A percentile compares a stretch with the other conserved stretches of the same genome.
Evolutionary conservation across 768 basidiomycete genomes (phyloP).

Genomic region (Kwoniella sp.): DNA sequence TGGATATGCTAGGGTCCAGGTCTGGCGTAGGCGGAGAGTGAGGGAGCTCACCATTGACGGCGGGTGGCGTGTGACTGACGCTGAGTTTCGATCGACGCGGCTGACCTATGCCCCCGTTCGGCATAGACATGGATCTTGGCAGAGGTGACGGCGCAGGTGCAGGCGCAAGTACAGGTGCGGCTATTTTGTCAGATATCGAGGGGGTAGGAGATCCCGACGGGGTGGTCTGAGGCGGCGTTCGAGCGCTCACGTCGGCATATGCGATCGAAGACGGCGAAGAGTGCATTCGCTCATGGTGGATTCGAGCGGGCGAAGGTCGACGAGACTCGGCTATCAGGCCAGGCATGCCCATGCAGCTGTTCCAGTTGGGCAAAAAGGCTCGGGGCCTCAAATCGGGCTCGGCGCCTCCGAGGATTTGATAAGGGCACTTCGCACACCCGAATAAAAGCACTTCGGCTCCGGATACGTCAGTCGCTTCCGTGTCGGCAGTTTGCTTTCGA

Average conservation of each 20-base stretch:
- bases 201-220: conserved; percentile 8
- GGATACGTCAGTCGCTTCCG: conserved; percentile 7
- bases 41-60: conserved; percentile 3
- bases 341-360: conserved; percentile 28
- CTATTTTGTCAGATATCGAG: not conserved
- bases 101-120: not conserved
- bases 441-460: conserved; percentile 32
- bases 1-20: conserved; percentile 13
- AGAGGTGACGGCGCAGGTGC: not conserved
- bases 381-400: conserved; percentile 15
- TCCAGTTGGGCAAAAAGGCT: conserved; percentile 32
- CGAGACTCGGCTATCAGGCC: conserved; percentile 24
- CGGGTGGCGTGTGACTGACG: conserved; percentile 16
- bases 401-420: not conserved
- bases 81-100: conserved; percentile 12
- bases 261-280: conserved; percentile 4
- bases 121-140: conserved; percentile 19
- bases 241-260: conserved; percentile 1
- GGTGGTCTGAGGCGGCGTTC: conserved; percentile 12
- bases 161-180: not conserved
- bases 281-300: not conserved
- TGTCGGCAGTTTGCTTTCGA: not conserved
- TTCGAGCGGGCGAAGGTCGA: not conserved
- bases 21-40: conserved; percentile 22
- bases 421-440: conserved; percentile 33